Evolutionary conservation across 1,284 basidiomycete genomes (phyloP), one percentile per base, ranked within the genome.

Genomic region (Fomes fomentarius): DNA sequence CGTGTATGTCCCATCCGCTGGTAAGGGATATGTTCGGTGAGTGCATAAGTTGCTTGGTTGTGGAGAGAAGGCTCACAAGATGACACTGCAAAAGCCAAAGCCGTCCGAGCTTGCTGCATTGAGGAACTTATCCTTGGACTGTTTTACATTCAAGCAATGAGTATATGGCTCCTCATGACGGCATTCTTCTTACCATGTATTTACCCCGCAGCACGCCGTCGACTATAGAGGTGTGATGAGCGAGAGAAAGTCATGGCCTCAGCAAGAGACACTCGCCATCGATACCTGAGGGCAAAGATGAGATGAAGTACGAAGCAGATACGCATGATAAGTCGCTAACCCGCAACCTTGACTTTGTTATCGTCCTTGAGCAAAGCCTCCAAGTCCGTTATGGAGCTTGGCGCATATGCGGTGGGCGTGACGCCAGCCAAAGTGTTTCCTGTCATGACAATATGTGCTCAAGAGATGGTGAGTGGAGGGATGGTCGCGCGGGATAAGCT

Each of bases 191-290:
- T 59, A 88, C 91, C 91, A 97, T 94, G 71, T 91, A 91, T 74
- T 98, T 98, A 43, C 96, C 96, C 43, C 96, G 82, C 14, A 98
- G 79, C 17, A 98, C 85, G 33, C 96, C 96, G 71, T 99, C 96
- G 42, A 96, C 93, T 90, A 45, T 9, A 37, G 56, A 21, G 63
- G 28, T 40, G 33, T 46, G 25, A 47, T 50, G 33, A 31, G 41
- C 11, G 33, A 28, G 31, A 35, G 11, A 4, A 47, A 1, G 48
- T 8, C 40, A n/a, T n/a, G n/a, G n/a, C n/a, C n/a, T n/a, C n/a
- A n/a, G n/a, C n/a, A n/a, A n/a, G n/a, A n/a, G n/a, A 56, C 65
- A 89, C 87, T 64, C 65, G 89, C 87, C 89, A 69, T 90, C 87
- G 52, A 91, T 77, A 7, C 87, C 85, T 90, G 47, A 2, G n/a